Percentiles rank a stretch among this genome's conserved stretches.
phyloP scores from a whole-genome alignment of 164 flowering plant genomes.

The Saururus chinensis region DNA sequence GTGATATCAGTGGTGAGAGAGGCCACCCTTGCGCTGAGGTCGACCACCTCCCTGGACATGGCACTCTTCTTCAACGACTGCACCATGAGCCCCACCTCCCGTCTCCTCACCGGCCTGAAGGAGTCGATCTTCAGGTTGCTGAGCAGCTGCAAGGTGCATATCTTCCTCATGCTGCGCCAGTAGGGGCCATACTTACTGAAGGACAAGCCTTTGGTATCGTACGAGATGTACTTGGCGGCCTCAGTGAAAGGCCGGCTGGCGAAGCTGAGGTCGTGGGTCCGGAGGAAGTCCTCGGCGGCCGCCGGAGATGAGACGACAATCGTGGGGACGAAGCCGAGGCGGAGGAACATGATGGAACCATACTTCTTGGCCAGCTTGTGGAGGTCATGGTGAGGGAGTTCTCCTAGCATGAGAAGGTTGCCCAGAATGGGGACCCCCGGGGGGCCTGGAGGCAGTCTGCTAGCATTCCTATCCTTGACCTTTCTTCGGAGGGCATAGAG shows the following conservation, averaged over 20 bases:
- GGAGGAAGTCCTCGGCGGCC: conserved; percentile 16
- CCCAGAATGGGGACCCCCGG: conserved; percentile 18
- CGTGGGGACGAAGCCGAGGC: conserved; percentile 13
- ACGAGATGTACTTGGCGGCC: conserved; percentile 8
- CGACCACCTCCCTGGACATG: conserved; percentile 1
- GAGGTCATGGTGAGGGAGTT: conserved; percentile 14
- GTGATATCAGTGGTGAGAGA: conserved; percentile 18
- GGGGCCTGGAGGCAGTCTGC: conserved; percentile 19
- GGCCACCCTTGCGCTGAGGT: conserved; percentile 17
- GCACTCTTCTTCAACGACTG: conserved; percentile 15
- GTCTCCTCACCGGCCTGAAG: conserved; percentile 23
- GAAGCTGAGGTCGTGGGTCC: conserved; percentile 15
- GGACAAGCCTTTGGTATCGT: conserved; percentile 6
- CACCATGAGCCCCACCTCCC: conserved; percentile 19
- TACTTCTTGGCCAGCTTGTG: conserved; percentile 7
- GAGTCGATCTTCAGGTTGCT: conserved; percentile 12
- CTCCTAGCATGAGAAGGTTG: conserved; percentile 18
- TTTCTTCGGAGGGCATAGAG: background rate
- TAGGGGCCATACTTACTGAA: conserved; percentile 16
- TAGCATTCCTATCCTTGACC: background rate
- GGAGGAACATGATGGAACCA: conserved; percentile 19
- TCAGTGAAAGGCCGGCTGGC: conserved; percentile 12
- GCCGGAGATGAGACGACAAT: conserved; percentile 14
- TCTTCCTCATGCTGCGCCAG: conserved; percentile 16
- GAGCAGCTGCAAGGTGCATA: conserved; percentile 17